Evolutionary conservation across 75 land plant genomes (phyloP).

Genomic region (Sequoia sempervirens): DNA sequence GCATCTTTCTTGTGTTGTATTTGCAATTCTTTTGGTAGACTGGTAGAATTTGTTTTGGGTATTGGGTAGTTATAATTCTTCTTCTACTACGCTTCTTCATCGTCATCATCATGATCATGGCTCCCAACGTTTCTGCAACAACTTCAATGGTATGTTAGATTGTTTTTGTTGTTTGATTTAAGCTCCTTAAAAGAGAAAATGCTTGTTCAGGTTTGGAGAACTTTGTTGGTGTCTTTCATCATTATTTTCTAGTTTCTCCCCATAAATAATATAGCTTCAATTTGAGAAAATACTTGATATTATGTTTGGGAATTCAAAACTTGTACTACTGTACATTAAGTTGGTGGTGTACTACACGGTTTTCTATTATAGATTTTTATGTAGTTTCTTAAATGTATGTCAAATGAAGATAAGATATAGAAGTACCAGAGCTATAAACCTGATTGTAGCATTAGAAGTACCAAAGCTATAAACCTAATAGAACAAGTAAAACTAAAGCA

Average conservation of each 20-base stretch:
- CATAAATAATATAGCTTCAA: too few relatives aligned
- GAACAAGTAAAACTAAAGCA: too few relatives aligned
- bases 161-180: neutral
- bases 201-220: neutral
- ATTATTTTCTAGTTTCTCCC: too few relatives aligned
- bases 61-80: neutral
- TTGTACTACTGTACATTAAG: too few relatives aligned
- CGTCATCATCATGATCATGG: neutral
- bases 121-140: neutral
- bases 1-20: neutral
- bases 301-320: too few relatives aligned
- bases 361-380: too few relatives aligned
- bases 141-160: slow-evolving; percentile 1
- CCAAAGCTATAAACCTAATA: too few relatives aligned
- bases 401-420: too few relatives aligned
- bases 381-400: too few relatives aligned
- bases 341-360: too few relatives aligned
- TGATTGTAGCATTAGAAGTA: too few relatives aligned
- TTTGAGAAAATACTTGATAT: neutral
- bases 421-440: too few relatives aligned
- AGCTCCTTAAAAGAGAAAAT: neutral
- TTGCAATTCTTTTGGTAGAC: neutral
- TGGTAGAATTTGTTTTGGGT: neutral
- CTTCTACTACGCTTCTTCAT: neutral
- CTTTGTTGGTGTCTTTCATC: neutral